Evolutionary conservation across 2,329 filamentous ascomycete species (phyloP).

Genomic region (Dothiorella sarmentorum): DNA sequence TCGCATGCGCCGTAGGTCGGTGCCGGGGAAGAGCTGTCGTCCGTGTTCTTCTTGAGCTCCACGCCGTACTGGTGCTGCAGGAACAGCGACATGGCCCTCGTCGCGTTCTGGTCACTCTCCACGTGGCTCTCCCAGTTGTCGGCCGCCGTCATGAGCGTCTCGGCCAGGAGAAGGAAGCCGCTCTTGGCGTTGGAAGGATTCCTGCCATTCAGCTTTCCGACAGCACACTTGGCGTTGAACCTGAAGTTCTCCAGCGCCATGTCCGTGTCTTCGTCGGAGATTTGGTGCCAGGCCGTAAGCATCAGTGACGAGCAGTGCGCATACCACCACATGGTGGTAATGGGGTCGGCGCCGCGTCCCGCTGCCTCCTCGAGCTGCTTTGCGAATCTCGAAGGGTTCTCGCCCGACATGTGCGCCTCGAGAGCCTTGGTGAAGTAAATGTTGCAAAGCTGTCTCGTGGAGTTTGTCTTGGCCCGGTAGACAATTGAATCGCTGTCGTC

Average conservation of each 20-base stretch:
- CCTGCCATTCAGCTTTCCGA: slow-evolving; percentile 9
- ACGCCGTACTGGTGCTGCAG: slow-evolving; percentile 5
- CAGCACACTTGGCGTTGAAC: slow-evolving; percentile 5
- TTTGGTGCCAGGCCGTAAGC: slow-evolving; percentile 13
- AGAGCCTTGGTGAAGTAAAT: slow-evolving; percentile 14
- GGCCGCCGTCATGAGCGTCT: slow-evolving; percentile 11
- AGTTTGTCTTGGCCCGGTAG: slow-evolving; percentile 2
- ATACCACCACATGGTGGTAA: slow-evolving; percentile 9
- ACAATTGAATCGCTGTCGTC: slow-evolving; percentile 2
- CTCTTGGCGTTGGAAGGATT: slow-evolving; percentile 6
- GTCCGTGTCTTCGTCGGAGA: background rate
- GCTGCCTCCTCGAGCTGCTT: slow-evolving; percentile 4
- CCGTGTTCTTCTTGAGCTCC: background rate
- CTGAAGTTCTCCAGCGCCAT: slow-evolving; percentile 11
- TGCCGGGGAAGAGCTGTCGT: background rate
- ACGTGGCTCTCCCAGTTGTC: slow-evolving; percentile 11
- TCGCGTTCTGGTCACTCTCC: slow-evolving; percentile 7
- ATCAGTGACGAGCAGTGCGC: slow-evolving; percentile 12
- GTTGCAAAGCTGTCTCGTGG: slow-evolving; percentile 6
- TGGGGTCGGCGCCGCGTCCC: slow-evolving; percentile 1
- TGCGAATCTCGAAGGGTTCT: slow-evolving; percentile 1
- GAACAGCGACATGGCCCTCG: slow-evolving; percentile 5
- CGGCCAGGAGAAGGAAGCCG: slow-evolving; percentile 9
- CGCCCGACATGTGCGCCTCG: slow-evolving; percentile 4
- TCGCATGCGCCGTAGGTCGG: slow-evolving; percentile 10